Evolutionary conservation across 495 filamentous ascomycete species (phyloP), one percentile per base, ranked within the genome.

Genomic region (Penicillium paxilli): DNA sequence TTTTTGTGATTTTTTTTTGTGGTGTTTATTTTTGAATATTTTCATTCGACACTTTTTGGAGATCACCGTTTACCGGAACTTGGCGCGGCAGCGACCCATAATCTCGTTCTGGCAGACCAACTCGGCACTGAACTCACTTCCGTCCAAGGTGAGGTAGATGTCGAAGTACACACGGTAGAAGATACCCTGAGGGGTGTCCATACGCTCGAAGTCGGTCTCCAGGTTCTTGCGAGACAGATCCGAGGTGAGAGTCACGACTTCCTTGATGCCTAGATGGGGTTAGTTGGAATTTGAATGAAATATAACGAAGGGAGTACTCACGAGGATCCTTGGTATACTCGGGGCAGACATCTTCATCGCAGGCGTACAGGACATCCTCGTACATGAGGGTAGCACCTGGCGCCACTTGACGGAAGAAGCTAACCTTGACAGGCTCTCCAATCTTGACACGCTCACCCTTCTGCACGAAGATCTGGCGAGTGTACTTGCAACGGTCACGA

Each of bases 401-500:
- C 21, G 94, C 94, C 52, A 98, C 94, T 69, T 98, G 94, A 69
- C 94, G 81, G 85, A 98, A 98, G 74, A 98, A 98, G 47, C 89
- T 93, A 23, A 98, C 95, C 76, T 98, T 98, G 70, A 98, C 94
- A 7, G 95, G 94, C 73, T 98, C 94, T 54, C 94, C 94, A 65
- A 96, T 98, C 86, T 96, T 97, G 69, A 98, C 92, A 65, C 94
- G 85, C 71, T 98, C 94, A 16, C 95, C 95, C 78, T 98, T 98
- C 65, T 97, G 94, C 59, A 98, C 94, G 62, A 98, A 98, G 55
- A 98, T 97, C 66, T 98, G 95, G 38, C 94, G 81, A 5, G 94
- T 98, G 67, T 97, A 98, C 78, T 98, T 98, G 86, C 94, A 98
- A 46, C 94, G 83, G 69, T 98, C 94, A 65, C 96, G 96, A 52